Conservation (phyloP, 306 rosid genomes). For the Prinsepia uniflora region DNA sequence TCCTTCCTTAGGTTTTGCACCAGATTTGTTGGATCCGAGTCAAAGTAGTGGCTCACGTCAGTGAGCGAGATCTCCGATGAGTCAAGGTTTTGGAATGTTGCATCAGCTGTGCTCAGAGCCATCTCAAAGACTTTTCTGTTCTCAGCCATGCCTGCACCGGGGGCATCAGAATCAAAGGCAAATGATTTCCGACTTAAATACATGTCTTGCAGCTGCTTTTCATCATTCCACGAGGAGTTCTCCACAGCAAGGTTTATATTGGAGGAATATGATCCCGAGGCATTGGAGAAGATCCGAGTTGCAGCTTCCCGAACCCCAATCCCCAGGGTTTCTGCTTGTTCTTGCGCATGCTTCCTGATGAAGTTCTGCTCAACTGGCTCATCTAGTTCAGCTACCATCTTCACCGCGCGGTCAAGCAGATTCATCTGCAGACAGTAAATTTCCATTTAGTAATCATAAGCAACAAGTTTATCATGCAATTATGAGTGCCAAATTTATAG, state of each 20-base stretch:
- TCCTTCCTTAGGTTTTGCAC: slow-evolving; percentile 93
- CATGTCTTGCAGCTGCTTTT: slow-evolving; percentile 99
- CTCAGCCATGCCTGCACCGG: slow-evolving; percentile 91
- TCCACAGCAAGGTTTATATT: slow-evolving; percentile 95
- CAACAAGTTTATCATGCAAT: slow-evolving; percentile 1
- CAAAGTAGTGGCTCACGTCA: slow-evolving; percentile 97
- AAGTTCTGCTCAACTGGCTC: slow-evolving; percentile 80
- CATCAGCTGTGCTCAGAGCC: slow-evolving; percentile 98
- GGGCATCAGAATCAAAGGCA: slow-evolving; percentile 87
- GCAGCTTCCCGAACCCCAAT: slow-evolving; percentile 93
- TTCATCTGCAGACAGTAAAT: slow-evolving; percentile 61
- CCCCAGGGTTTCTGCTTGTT: slow-evolving; percentile 83
- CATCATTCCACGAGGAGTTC: slow-evolving; percentile 97
- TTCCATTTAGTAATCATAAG: slow-evolving; percentile 14
- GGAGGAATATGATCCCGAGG: slow-evolving; percentile 97
- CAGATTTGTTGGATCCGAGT: slow-evolving; percentile 93
- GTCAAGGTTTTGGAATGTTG: slow-evolving; percentile 98
- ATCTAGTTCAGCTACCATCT: slow-evolving; percentile 96
- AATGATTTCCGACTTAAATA: slow-evolving; percentile 92
- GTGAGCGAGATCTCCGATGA: slow-evolving; percentile 97
- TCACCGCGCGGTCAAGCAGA: slow-evolving; percentile 90
- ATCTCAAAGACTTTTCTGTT: slow-evolving; percentile 91
- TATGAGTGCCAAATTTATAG: not conserved
- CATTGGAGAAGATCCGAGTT: slow-evolving; percentile 91
- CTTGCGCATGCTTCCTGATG: slow-evolving; percentile 83